These are phyloP conservation scores for Talaromyces wortmannii DNA, from an alignment of 495 filamentous ascomycete species.

Conservation along the genomic window DNA sequence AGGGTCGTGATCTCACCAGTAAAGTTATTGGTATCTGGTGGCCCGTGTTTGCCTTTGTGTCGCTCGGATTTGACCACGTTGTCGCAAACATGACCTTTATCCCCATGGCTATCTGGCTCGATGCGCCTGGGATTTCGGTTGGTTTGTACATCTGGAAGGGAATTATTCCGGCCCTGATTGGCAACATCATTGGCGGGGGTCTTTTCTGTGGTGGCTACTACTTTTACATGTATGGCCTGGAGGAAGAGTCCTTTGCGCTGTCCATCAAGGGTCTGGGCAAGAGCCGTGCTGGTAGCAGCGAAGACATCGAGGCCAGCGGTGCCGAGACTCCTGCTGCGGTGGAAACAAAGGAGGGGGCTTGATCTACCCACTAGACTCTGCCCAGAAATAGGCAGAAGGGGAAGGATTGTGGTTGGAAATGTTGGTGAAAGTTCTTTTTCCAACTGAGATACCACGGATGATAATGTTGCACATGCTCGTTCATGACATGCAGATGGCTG, in stretches of 20 bases:
- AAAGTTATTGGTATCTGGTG: slow-evolving; percentile 60
- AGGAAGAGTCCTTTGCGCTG: slow-evolving; percentile 15
- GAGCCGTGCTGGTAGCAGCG: slow-evolving; percentile 8
- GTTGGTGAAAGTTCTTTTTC: no score
- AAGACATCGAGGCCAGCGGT: slow-evolving; percentile 18
- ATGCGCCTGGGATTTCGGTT: slow-evolving; percentile 39
- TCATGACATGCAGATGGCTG: no score
- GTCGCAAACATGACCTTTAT: slow-evolving; percentile 63
- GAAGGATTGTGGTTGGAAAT: no score
- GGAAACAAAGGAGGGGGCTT: no score
- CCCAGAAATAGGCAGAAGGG: no score
- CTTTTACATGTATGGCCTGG: slow-evolving; percentile 43
- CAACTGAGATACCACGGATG: no score
- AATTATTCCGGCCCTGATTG: slow-evolving; percentile 50
- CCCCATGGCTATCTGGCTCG: slow-evolving; percentile 47
- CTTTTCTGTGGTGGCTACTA: slow-evolving; percentile 45
- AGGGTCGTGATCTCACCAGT: slow-evolving; percentile 46
- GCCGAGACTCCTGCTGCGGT: no score
- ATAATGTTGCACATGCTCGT: no score
- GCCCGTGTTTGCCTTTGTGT: slow-evolving; percentile 54
- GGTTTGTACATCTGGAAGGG: slow-evolving; percentile 59
- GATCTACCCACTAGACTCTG: no score
- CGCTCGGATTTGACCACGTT: slow-evolving; percentile 53
- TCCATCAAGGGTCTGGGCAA: slow-evolving; percentile 8
- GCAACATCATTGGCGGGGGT: slow-evolving; percentile 52